phyloP scores from a whole-genome alignment of 352 stramenopile genomes.

The Globisporangium nunn region DNA sequence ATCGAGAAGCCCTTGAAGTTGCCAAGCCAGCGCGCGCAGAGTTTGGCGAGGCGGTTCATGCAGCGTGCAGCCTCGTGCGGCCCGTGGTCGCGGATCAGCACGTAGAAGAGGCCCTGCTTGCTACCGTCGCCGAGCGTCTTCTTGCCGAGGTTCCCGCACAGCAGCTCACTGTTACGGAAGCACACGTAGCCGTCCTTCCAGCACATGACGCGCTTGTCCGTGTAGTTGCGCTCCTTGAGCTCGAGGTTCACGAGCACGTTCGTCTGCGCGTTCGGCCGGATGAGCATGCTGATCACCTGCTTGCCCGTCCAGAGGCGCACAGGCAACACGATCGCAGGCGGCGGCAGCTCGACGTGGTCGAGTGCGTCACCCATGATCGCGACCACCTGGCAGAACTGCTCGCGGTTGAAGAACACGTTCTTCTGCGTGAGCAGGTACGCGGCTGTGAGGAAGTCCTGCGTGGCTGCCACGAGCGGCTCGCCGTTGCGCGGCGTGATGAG shows the following conservation, averaged over 20 bases:
- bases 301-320: slow-evolving; percentile 97
- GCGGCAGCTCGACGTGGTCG: slow-evolving; percentile 91
- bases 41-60: slow-evolving; percentile 98
- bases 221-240: slow-evolving; percentile 97
- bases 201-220: slow-evolving; percentile 93
- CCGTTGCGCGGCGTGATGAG: slow-evolving; percentile 97
- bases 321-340: slow-evolving; percentile 62
- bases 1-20: slow-evolving; percentile 98
- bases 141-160: slow-evolving; percentile 98
- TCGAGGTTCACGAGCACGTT: slow-evolving; percentile 82
- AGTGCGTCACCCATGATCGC: slow-evolving; percentile 93
- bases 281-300: slow-evolving; percentile 89
- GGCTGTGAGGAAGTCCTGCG: slow-evolving; percentile 99
- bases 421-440: slow-evolving; percentile 97
- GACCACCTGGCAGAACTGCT: slow-evolving; percentile 94
- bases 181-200: slow-evolving; percentile 96
- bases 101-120: slow-evolving; percentile 98
- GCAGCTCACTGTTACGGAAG: slow-evolving; percentile 96
- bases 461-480: slow-evolving; percentile 96
- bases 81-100: slow-evolving; percentile 95
- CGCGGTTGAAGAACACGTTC: slow-evolving; percentile 97
- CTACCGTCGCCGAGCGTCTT: slow-evolving; percentile 97
- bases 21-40: slow-evolving; percentile 97
- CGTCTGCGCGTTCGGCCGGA: slow-evolving; percentile 86
- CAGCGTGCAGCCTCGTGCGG: slow-evolving; percentile 88